Conservation (phyloP, 805 yeast genomes). For the Yamadazyma nakazawae region DNA sequence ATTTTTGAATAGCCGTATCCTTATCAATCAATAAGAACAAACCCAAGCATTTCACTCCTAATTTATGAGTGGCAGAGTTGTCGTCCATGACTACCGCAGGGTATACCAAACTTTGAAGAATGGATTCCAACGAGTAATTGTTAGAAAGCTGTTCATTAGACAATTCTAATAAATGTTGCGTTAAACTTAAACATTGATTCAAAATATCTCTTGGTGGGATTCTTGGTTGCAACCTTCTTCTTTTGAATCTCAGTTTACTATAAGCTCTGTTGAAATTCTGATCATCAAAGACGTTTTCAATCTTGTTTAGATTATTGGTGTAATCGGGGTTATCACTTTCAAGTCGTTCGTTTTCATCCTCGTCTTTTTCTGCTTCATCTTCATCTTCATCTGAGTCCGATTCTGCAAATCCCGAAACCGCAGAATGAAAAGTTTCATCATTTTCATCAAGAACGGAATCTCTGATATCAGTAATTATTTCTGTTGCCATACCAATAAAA, state of each 20-base stretch:
- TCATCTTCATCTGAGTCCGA: slow-evolving; percentile 19
- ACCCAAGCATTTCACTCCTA: slow-evolving; percentile 76
- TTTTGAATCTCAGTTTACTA: slow-evolving; percentile 14
- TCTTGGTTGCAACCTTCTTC: slow-evolving; percentile 37
- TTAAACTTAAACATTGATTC: slow-evolving; percentile 62
- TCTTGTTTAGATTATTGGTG: slow-evolving; percentile 13
- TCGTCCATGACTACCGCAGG: slow-evolving; percentile 61
- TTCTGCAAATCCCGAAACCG: slow-evolving; percentile 33
- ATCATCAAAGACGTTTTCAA: slow-evolving; percentile 16
- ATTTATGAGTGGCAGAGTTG: slow-evolving; percentile 52
- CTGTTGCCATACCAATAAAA: slow-evolving; percentile 80
- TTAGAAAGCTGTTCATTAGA: slow-evolving; percentile 62
- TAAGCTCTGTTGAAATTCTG: slow-evolving; percentile 10
- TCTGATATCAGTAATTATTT: slow-evolving; percentile 78
- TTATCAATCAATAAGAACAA: slow-evolving; percentile 72
- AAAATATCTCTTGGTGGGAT: slow-evolving; percentile 46
- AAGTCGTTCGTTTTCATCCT: slow-evolving; percentile 15
- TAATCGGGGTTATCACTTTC: slow-evolving; percentile 19
- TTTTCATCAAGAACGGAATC: slow-evolving; percentile 55
- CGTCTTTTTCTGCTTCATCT: slow-evolving; percentile 17
- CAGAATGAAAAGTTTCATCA: slow-evolving; percentile 49
- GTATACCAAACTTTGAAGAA: slow-evolving; percentile 71
- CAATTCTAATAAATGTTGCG: slow-evolving; percentile 66
- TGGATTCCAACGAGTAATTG: slow-evolving; percentile 62
- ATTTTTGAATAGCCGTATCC: slow-evolving; percentile 56